phyloP scores from a whole-genome alignment of 495 filamentous ascomycete species.

The Aspergillus conjunctus region DNA sequence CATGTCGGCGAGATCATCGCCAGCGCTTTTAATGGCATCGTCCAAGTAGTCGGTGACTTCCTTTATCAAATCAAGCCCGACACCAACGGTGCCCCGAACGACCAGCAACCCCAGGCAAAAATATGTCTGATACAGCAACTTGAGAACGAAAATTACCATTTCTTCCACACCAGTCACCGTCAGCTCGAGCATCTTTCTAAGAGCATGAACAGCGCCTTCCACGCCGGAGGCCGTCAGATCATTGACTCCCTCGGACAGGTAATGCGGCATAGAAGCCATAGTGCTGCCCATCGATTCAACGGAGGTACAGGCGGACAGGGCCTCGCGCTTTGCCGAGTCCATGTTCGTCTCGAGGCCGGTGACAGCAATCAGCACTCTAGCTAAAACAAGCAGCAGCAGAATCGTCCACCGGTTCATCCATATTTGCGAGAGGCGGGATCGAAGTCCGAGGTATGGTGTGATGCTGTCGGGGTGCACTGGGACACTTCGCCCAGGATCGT shows the following conservation, averaged over 20 bases:
- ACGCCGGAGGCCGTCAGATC: conserved; percentile 76
- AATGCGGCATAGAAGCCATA: conserved; percentile 97
- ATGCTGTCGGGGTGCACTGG: conserved; percentile 69
- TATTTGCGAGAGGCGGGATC: conserved; percentile 86
- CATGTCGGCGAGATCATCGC: conserved; percentile 58
- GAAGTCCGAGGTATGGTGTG: conserved; percentile 91
- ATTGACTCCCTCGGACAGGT: conserved; percentile 86
- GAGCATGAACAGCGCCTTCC: conserved; percentile 72
- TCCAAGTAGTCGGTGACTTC: conserved; percentile 75
- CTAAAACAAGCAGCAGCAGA: conserved; percentile 79
- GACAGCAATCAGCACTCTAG: conserved; percentile 75
- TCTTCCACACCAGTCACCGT: conserved; percentile 82
- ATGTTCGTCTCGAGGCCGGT: conserved; percentile 70
- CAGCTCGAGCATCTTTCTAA: conserved; percentile 74
- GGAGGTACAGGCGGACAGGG: conserved; percentile 81
- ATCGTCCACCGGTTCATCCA: conserved; percentile 99
- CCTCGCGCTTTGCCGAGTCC: conserved; percentile 72
- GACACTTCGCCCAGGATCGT: conserved; percentile 37
- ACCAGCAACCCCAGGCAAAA: conserved; percentile 82
- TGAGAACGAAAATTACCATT: conserved; percentile 85
- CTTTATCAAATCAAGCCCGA: conserved; percentile 66
- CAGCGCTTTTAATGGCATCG: conserved; percentile 65
- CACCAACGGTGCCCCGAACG: conserved; percentile 73
- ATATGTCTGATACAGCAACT: conserved; percentile 85
- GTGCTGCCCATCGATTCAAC: conserved; percentile 94